A percentile compares a stretch with the other conserved stretches of the same genome.
Evolutionary conservation across 2,329 filamentous ascomycete species (phyloP).

Genomic region (Ophiostoma pallidulum): DNA sequence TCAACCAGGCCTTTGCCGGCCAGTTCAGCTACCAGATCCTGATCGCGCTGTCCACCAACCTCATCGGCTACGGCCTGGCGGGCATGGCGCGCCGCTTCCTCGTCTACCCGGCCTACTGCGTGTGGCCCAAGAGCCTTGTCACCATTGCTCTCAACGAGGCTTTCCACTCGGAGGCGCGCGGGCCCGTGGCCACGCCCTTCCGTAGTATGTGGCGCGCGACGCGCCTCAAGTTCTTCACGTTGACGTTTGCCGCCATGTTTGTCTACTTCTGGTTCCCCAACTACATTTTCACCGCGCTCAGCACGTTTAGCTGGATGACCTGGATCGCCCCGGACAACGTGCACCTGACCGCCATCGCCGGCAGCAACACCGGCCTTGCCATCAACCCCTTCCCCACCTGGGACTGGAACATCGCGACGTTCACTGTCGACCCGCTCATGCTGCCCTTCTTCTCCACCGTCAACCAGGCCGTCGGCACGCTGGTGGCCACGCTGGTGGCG

Average conservation of each 20-base stretch:
- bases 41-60: slow-evolving; percentile 41
- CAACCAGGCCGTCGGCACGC: slow-evolving; percentile 51
- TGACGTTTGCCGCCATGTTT: slow-evolving; percentile 37
- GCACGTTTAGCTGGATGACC: slow-evolving; percentile 42
- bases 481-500: slow-evolving; percentile 45
- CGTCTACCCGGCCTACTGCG: slow-evolving; percentile 40
- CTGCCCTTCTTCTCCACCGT: slow-evolving; percentile 47
- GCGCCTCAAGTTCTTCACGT: slow-evolving; percentile 37
- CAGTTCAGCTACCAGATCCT: slow-evolving; percentile 41
- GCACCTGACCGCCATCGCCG: slow-evolving; percentile 23
- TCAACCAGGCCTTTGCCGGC: slow-evolving; percentile 28
- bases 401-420: slow-evolving; percentile 29
- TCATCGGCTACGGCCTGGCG: slow-evolving; percentile 47
- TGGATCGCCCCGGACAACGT: slow-evolving; percentile 40
- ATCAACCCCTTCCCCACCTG: slow-evolving; percentile 30
- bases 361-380: slow-evolving; percentile 26
- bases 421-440: slow-evolving; percentile 8
- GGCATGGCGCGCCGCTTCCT: slow-evolving; percentile 41
- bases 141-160: slow-evolving; percentile 39
- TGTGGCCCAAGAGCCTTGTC: slow-evolving; percentile 41
- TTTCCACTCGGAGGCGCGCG: slow-evolving; percentile 34
- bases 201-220: slow-evolving; percentile 24
- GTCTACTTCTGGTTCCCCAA: slow-evolving; percentile 43
- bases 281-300: slow-evolving; percentile 37
- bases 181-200: slow-evolving; percentile 25